A percentile compares a stretch with the other conserved stretches of the same genome.
phyloP scores from a whole-genome alignment of 1,284 basidiomycete genomes.

The Apiotrichum gracile region DNA sequence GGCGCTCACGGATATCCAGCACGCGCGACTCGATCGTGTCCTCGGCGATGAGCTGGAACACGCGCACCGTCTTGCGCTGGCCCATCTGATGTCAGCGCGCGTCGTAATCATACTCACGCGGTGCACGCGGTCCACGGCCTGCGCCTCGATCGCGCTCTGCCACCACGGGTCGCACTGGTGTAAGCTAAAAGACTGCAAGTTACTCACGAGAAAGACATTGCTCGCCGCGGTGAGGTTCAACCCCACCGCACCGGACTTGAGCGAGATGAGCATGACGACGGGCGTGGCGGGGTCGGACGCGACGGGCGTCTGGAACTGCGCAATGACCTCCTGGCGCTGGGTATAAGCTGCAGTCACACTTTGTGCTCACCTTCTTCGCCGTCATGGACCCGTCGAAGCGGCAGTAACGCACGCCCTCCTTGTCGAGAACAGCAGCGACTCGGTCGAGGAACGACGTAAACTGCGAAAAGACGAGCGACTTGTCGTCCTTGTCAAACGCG shows the following conservation, averaged over 20 bases:
- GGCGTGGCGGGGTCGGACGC: conserved; percentile 51
- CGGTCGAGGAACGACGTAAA: conserved; percentile 76
- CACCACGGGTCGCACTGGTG: conserved; percentile 57
- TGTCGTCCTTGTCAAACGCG: conserved; percentile 62
- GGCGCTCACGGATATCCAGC: conserved; percentile 68
- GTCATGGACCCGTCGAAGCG: conserved; percentile 79
- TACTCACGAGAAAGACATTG: conserved; percentile 74
- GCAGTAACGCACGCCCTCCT: conserved; percentile 64
- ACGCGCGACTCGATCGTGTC: conserved; percentile 81
- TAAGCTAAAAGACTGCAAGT: conserved; percentile 24
- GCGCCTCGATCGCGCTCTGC: conserved; percentile 77
- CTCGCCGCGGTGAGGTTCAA: conserved; percentile 84
- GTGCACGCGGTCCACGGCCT: conserved; percentile 78
- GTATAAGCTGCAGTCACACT: neutral
- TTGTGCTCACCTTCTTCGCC: conserved; percentile 51
- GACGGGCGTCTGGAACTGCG: conserved; percentile 63
- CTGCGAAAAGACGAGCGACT: conserved; percentile 76
- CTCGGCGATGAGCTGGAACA: conserved; percentile 81
- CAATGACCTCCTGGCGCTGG: conserved; percentile 67
- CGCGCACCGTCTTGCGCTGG: conserved; percentile 70
- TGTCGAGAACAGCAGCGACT: conserved; percentile 64
- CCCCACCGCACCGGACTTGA: conserved; percentile 71
- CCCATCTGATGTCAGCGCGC: conserved; percentile 57
- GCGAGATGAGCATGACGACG: conserved; percentile 75
- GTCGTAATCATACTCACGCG: conserved; percentile 45